Evolutionary conservation across 352 stramenopile species (phyloP).

Genomic region (Phytophthora sojae): DNA sequence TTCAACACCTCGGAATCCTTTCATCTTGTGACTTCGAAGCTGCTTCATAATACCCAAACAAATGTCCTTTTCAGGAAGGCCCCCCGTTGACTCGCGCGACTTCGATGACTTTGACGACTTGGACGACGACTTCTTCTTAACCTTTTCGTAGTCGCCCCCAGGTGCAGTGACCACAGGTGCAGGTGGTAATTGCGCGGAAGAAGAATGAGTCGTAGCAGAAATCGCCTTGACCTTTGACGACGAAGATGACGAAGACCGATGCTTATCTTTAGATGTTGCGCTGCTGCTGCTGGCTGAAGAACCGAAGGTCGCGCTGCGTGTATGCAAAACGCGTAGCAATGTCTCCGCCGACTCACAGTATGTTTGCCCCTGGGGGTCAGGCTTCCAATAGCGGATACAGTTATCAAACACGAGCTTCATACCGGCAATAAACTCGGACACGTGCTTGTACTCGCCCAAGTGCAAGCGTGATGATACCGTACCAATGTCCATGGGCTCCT

Average conservation of each 20-base stretch:
- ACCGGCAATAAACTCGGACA: conserved; percentile 62
- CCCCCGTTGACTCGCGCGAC: conserved; percentile 43
- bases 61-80: conserved; percentile 69
- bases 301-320: conserved; percentile 52
- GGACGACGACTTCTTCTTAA: conserved; percentile 43
- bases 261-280: conserved; percentile 47
- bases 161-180: conserved; percentile 12
- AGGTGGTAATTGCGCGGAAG: conserved; percentile 8
- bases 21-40: conserved; percentile 87
- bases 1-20: conserved; percentile 81
- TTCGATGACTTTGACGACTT: conserved; percentile 51
- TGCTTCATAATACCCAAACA: conserved; percentile 78
- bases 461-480: conserved; percentile 80
- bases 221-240: conserved; percentile 35
- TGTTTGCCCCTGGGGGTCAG: conserved; percentile 74
- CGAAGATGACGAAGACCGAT: conserved; percentile 44
- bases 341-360: conserved; percentile 83
- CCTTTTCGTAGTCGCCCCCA: conserved; percentile 35
- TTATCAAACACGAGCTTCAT: conserved; percentile 89
- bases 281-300: conserved; percentile 37
- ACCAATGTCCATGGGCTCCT: conserved; percentile 83
- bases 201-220: conserved; percentile 19
- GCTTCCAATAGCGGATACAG: conserved; percentile 84
- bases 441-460: conserved; percentile 69
- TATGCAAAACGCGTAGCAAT: conserved; percentile 62